These are phyloP conservation scores for Euphorbia celastroides DNA, from an alignment of 441 rosid species.

Conservation along the genomic window DNA sequence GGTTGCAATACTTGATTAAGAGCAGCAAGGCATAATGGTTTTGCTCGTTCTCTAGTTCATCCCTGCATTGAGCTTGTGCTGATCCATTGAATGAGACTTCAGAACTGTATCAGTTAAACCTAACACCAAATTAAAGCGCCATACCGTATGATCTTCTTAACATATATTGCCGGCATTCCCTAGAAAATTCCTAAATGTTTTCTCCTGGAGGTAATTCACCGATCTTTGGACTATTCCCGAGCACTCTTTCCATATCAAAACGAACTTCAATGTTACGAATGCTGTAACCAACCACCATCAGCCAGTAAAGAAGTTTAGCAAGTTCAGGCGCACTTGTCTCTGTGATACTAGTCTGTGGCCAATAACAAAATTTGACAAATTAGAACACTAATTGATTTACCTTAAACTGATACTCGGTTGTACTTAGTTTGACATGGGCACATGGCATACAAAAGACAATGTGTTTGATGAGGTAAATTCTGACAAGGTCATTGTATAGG, in stretches of 20 bases:
- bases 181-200: slow-evolving; percentile 28
- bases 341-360: slow-evolving; percentile 53
- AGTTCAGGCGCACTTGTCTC: slow-evolving; percentile 88
- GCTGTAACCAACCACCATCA: slow-evolving; percentile 97
- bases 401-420: neutral
- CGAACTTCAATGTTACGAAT: slow-evolving; percentile 95
- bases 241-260: slow-evolving; percentile 90
- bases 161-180: neutral
- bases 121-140: slow-evolving; percentile 3
- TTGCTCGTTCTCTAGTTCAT: neutral
- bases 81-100: neutral
- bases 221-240: slow-evolving; percentile 66
- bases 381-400: neutral
- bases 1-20: neutral
- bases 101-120: slow-evolving; percentile 1
- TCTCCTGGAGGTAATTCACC: slow-evolving; percentile 94
- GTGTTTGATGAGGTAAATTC: neutral
- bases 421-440: too few species aligned
- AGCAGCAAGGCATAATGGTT: neutral
- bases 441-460: neutral
- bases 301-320: slow-evolving; percentile 82
- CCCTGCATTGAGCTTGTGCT: neutral
- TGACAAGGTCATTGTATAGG: neutral
- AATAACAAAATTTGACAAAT: slow-evolving; percentile 12
- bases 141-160: slow-evolving; percentile 4